Percentiles rank a stretch among this genome's conserved stretches.
phyloP scores from a whole-genome alignment of 306 rosid genomes.

The Elaeagnus macrophylla region DNA sequence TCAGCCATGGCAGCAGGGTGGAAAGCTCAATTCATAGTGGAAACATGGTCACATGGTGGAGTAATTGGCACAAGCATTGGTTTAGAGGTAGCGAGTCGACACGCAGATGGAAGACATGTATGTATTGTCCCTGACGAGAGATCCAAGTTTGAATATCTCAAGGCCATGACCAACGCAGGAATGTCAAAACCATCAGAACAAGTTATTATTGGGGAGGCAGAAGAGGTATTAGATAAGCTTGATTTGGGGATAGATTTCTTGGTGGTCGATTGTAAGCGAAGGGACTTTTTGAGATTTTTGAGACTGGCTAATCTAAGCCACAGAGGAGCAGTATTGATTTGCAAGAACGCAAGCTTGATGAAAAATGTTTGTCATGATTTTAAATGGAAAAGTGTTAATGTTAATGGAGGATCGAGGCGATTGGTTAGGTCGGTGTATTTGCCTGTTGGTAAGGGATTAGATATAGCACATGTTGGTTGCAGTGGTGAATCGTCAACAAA shows the following conservation, averaged over 20 bases:
- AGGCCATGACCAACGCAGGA: constrained; percentile 38
- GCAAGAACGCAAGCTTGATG: constrained; percentile 60
- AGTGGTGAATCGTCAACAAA: constrained; percentile 24
- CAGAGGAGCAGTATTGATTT: constrained; percentile 66
- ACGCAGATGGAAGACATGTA: constrained; percentile 72
- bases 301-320: constrained; percentile 58
- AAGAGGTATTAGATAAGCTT: constrained; percentile 46
- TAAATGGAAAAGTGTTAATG: constrained; percentile 51
- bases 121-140: constrained; percentile 75
- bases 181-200: constrained; percentile 43
- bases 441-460: constrained; percentile 84
- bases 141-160: constrained; percentile 47
- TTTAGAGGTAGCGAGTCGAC: constrained; percentile 49
- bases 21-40: constrained; percentile 73
- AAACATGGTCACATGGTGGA: constrained; percentile 88
- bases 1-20: constrained; percentile 97
- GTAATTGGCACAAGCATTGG: constrained; percentile 62
- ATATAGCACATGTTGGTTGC: constrained; percentile 55
- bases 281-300: constrained; percentile 42
- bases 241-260: constrained; percentile 51
- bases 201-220: constrained; percentile 66
- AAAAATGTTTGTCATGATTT: constrained; percentile 23
- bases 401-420: constrained; percentile 35
- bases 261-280: constrained; percentile 60
- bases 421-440: constrained; percentile 69